phyloP scores from a whole-genome alignment of 129 eudicot genomes.

The Scalesia atractyloides region DNA sequence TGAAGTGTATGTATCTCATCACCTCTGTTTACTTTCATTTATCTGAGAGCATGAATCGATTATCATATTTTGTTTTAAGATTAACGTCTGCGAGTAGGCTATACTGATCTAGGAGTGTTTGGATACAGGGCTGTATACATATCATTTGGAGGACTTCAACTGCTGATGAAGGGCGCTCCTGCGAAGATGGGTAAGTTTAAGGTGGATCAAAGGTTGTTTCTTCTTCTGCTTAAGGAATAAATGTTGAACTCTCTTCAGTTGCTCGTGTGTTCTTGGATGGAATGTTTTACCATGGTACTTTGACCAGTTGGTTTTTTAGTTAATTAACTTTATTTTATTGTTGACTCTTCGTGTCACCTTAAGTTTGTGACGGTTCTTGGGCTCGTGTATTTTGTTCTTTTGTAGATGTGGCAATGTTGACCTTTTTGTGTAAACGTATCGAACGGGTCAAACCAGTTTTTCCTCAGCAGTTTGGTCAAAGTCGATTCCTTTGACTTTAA shows the following conservation, averaged over 20 bases:
- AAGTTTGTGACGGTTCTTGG: not conserved
- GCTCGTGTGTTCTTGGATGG: slow-evolving; percentile 8
- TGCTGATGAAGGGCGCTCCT: slow-evolving; percentile 61
- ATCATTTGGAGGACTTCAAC: slow-evolving; percentile 88
- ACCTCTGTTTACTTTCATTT: not conserved
- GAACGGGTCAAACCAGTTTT: not conserved
- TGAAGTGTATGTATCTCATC: slow-evolving; percentile 55
- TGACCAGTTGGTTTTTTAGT: not conserved
- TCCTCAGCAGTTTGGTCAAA: too few species aligned
- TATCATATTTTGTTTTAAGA: not conserved
- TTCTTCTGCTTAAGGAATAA: slow-evolving; percentile 64
- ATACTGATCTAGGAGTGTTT: slow-evolving; percentile 13
- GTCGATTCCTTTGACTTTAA: too few species aligned
- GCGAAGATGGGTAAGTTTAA: slow-evolving; percentile 61
- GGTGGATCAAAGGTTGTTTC: slow-evolving; percentile 72
- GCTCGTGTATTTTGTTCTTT: not conserved
- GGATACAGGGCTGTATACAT: slow-evolving; percentile 58
- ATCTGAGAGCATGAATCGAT: not conserved
- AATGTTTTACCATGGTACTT: not conserved
- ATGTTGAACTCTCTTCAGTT: not conserved
- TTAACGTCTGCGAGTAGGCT: not conserved
- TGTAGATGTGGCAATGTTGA: not conserved
- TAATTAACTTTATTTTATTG: not conserved
- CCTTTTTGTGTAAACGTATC: not conserved
- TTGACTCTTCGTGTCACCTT: not conserved